Evolutionary conservation across 345 rosid species (phyloP), one percentile per base, ranked within the genome.

Genomic region (Salix caprea): DNA sequence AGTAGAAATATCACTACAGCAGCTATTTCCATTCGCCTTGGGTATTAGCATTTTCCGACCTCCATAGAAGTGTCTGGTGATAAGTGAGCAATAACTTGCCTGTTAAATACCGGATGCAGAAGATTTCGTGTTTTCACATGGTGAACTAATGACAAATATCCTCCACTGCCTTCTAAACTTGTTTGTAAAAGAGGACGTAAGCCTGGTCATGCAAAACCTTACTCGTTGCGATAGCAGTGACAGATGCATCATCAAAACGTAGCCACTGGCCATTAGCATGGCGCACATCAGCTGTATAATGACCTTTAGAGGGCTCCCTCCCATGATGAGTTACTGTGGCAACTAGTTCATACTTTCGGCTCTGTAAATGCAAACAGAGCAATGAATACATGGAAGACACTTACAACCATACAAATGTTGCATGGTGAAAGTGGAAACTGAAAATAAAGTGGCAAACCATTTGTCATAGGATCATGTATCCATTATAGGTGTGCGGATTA

Each of bases 251-350:
- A 48, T 96, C 96, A 65, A 89, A 92, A 26, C 88, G 90, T n/a
- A 96, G 82, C 99, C 98, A 93, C 69, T 89, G 94, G 71, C 87
- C 83, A 60, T 89, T 90, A 50, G 84, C 82, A 54, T 85, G 80
- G 8, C 91, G 87, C 12, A 90, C 92, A 84, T 96, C 99, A 2
- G 99, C 87, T 2, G 97, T 93, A 62, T 96, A 96, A 82, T 96
- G 98, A 42, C 98, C 99, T 86, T 91, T 93, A 0, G 97, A 93
- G 5, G 97, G 95, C 56, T 93, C 97, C 79, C 92, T 80, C 69
- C 99, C 99, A 40, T 92, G 98, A 86, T 96, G 99, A 34, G 98
- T 93, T 52, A 96, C 71, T 0, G 99, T 92, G 7, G 97, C 98
- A 69, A 93, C 92, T 68, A 96, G 99, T 82, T 93, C 94, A 74